A percentile compares a stretch with the other conserved stretches of the same genome.
Evolutionary conservation across 2,329 filamentous ascomycete genomes (phyloP).

Genomic region (Arthrobotrys pseudoclavata): DNA sequence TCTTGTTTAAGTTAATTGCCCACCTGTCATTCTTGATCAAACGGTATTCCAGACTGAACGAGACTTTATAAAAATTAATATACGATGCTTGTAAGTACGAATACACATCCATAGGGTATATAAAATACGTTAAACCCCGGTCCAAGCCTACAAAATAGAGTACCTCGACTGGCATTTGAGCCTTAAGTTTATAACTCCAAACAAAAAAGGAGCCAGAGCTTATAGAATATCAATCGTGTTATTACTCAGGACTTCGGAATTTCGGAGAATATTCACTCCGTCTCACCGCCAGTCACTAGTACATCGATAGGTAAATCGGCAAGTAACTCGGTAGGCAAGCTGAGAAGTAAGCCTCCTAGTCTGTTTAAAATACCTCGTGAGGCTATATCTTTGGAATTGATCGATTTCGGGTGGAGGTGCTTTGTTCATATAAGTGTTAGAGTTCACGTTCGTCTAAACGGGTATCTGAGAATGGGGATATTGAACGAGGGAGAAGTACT

Average conservation of each 20-base stretch:
- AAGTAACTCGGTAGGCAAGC: neutral
- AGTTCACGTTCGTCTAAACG: neutral
- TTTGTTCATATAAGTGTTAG: neutral
- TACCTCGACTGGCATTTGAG: too few relatives aligned
- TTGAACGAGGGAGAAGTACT: neutral
- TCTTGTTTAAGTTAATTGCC: too few relatives aligned
- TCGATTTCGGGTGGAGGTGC: neutral
- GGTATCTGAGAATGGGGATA: neutral
- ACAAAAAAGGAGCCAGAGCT: neutral
- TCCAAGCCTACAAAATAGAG: too few relatives aligned
- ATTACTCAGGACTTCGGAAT: neutral
- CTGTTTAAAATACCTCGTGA: neutral
- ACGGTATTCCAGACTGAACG: too few relatives aligned
- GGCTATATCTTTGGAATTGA: neutral
- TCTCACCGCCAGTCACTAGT: neutral
- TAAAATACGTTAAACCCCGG: too few relatives aligned
- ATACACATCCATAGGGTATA: too few relatives aligned
- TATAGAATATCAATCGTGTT: neutral
- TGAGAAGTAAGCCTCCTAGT: neutral
- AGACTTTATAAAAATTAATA: too few relatives aligned
- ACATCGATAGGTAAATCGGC: neutral
- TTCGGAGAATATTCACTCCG: neutral
- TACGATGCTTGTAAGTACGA: too few relatives aligned
- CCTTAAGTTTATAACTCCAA: neutral
- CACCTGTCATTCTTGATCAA: too few relatives aligned